phyloP scores from a whole-genome alignment of 441 rosid species.

The Eruca vesicaria region DNA sequence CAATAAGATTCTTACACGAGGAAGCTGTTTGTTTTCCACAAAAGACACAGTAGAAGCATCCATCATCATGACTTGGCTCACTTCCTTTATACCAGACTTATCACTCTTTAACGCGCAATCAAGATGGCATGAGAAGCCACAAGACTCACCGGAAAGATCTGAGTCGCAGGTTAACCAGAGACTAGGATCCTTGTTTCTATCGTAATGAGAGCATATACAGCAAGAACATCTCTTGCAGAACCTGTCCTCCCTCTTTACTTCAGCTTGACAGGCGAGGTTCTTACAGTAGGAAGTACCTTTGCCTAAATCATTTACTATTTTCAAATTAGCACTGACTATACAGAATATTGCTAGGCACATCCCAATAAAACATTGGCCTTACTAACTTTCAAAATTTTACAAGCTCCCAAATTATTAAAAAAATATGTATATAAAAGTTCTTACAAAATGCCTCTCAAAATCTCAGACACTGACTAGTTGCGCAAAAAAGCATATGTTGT shows the following conservation, averaged over 20 bases:
- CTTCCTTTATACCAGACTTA: slow-evolving; percentile 31
- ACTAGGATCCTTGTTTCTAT: slow-evolving; percentile 49
- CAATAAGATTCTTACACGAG: slow-evolving; percentile 26
- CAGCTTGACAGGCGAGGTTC: slow-evolving; percentile 45
- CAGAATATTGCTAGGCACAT: not conserved
- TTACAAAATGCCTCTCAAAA: not conserved
- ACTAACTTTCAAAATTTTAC: no score
- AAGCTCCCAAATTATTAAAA: no score
- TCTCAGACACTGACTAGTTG: not conserved
- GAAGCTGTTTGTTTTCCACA: slow-evolving; percentile 38
- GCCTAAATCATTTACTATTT: not conserved
- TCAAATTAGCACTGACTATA: not conserved
- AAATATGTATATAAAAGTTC: not conserved
- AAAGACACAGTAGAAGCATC: slow-evolving; percentile 38
- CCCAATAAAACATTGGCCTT: no score
- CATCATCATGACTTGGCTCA: slow-evolving; percentile 18
- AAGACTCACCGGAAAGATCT: slow-evolving; percentile 31
- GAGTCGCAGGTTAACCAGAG: slow-evolving; percentile 46
- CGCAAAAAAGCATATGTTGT: not conserved
- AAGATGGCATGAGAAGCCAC: slow-evolving; percentile 48
- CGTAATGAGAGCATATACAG: slow-evolving; percentile 41
- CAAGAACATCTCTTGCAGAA: slow-evolving; percentile 50
- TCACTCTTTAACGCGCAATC: slow-evolving; percentile 38
- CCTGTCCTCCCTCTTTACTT: slow-evolving; percentile 8
- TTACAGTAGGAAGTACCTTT: not conserved